Percentiles rank a stretch among this genome's conserved stretches.
These are phyloP conservation scores for Thielaviopsis populi DNA, from an alignment of 2,329 filamentous ascomycete species.

Conservation along the genomic window DNA sequence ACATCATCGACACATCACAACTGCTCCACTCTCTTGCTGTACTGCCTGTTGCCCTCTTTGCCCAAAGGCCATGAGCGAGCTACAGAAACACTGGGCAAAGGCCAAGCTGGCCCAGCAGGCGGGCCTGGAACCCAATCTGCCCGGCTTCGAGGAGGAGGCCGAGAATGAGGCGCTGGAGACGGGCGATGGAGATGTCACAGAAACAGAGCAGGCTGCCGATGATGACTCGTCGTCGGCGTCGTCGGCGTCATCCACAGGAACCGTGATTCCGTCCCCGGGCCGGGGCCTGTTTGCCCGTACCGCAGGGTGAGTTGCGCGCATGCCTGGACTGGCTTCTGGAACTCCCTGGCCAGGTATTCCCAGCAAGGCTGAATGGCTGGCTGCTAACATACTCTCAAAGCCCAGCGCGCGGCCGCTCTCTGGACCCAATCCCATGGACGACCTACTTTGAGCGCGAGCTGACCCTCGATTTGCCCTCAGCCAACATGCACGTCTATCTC, in stretches of 20 bases:
- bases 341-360: background rate
- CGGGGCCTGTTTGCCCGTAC: slow-evolving; percentile 59
- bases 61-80: slow-evolving; percentile 51
- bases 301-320: slow-evolving; percentile 38
- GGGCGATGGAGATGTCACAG: slow-evolving; percentile 3
- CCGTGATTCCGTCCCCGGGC: slow-evolving; percentile 65
- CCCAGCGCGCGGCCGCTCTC: slow-evolving; percentile 31
- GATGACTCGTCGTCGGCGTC: slow-evolving; percentile 47
- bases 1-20: background rate
- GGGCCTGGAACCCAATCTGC: slow-evolving; percentile 17
- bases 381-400: slow-evolving; percentile 10
- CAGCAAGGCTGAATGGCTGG: slow-evolving; percentile 12
- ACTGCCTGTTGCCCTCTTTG: background rate
- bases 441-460: slow-evolving; percentile 84
- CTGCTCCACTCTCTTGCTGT: background rate
- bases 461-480: slow-evolving; percentile 42
- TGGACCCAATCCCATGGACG: slow-evolving; percentile 66
- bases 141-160: background rate
- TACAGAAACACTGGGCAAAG: slow-evolving; percentile 66
- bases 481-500: slow-evolving; percentile 64
- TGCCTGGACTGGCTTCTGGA: background rate
- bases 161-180: slow-evolving; percentile 1
- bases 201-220: slow-evolving; percentile 24
- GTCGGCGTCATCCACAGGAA: slow-evolving; percentile 84
- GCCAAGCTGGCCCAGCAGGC: slow-evolving; percentile 49